Evolutionary conservation across 176 grass and related monocot species (phyloP).

Genomic region (Luzula sylvatica): DNA sequence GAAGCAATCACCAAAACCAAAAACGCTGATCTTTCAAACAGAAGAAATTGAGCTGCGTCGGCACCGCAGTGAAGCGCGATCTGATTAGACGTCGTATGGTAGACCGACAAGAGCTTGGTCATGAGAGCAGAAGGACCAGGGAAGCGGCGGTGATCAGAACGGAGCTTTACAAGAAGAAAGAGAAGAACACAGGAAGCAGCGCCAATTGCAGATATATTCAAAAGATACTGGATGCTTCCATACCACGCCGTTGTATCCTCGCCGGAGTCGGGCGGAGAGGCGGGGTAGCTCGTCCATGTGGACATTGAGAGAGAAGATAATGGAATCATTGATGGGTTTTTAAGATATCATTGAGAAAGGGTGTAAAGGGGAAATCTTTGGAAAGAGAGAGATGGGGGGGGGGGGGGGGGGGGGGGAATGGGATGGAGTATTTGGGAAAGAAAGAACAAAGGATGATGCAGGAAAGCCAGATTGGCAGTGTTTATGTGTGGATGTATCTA

Average conservation of each 20-base stretch:
- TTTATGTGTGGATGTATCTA: no score
- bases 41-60: conserved; percentile 91
- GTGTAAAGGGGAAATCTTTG: background rate
- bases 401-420: background rate
- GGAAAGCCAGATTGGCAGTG: no score
- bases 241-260: conserved; percentile 73
- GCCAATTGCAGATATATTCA: conserved; percentile 93
- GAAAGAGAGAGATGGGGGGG: background rate
- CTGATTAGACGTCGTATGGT: conserved; percentile 81
- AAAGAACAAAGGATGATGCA: no score
- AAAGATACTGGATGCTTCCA: conserved; percentile 91
- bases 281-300: conserved; percentile 11
- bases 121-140: conserved; percentile 73
- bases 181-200: conserved; percentile 75
- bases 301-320: background rate
- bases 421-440: background rate
- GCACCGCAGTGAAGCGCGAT: conserved; percentile 99
- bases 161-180: conserved; percentile 91
- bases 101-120: conserved; percentile 89
- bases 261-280: conserved; percentile 34
- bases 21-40: conserved; percentile 90
- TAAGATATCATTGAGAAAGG: background rate
- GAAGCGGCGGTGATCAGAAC: conserved; percentile 89
- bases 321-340: background rate
- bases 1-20: conserved; percentile 59